phyloP scores from a whole-genome alignment of 129 eudicot species.

The Solidago caesia region DNA sequence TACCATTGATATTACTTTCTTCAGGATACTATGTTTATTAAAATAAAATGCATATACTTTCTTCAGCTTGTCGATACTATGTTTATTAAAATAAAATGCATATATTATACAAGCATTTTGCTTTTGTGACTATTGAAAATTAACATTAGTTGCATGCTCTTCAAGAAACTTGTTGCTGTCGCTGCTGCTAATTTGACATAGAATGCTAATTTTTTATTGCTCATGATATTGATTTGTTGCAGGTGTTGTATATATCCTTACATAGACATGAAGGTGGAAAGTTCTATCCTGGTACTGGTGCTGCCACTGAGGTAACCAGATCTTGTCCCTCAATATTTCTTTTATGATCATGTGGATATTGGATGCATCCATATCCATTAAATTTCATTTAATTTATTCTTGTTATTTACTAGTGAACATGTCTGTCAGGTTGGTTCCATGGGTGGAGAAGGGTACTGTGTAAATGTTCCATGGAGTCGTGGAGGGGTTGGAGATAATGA shows the following conservation, averaged over 20 bases:
- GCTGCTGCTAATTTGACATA: conserved; percentile 9
- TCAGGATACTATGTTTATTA: neutral
- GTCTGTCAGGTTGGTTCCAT: conserved; percentile 72
- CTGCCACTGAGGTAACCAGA: conserved; percentile 75
- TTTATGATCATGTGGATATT: conserved; percentile 2
- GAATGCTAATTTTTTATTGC: neutral
- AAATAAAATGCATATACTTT: neutral
- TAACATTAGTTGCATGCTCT: conserved; percentile 9
- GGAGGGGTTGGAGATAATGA: conserved; percentile 98
- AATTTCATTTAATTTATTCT: no score
- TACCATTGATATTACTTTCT: conserved; percentile 1
- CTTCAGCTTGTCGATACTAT: conserved; percentile 17
- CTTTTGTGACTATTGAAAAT: conserved; percentile 12
- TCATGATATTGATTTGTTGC: conserved; percentile 19
- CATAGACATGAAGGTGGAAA: conserved; percentile 94
- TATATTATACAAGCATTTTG: neutral
- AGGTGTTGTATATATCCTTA: conserved; percentile 93
- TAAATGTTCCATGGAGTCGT: conserved; percentile 94
- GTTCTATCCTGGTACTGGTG: conserved; percentile 97
- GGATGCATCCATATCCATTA: neutral
- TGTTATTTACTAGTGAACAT: neutral
- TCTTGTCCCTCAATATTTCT: neutral
- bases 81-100: neutral
- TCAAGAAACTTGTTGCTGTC: conserved; percentile 5
- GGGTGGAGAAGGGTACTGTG: conserved; percentile 98